Conservation (phyloP, 73 alveolate species). For the Paramecium tetraurelia region DNA sequence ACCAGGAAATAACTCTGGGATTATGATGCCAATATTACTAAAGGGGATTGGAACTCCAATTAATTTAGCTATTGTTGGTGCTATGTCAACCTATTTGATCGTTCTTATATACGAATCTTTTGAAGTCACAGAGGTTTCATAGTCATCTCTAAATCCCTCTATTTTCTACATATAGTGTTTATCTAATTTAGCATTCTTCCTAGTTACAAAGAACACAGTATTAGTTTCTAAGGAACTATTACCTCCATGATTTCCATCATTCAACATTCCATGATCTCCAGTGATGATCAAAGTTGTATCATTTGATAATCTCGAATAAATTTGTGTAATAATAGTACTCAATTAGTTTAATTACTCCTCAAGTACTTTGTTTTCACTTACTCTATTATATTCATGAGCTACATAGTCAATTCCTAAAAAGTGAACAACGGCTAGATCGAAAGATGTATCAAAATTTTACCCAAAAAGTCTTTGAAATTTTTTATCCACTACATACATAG, state of each 20-base stretch:
- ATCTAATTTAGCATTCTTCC: neutral
- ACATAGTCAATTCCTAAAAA: slow-evolving; percentile 83
- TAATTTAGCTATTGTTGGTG: slow-evolving; percentile 50
- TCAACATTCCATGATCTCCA: slow-evolving; percentile 89
- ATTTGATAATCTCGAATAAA: slow-evolving; percentile 58
- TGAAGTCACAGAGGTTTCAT: neutral
- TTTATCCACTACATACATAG: slow-evolving; percentile 14
- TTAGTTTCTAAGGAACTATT: slow-evolving; percentile 58
- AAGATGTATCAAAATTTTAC: neutral
- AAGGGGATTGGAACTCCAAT: slow-evolving; percentile 58
- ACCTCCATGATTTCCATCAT: slow-evolving; percentile 84
- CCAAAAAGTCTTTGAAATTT: neutral
- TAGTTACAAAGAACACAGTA: slow-evolving; percentile 64
- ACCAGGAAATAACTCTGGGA: slow-evolving; percentile 38
- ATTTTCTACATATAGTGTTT: neutral
- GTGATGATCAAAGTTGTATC: slow-evolving; percentile 62
- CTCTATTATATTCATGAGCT: slow-evolving; percentile 68
- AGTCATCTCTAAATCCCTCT: neutral
- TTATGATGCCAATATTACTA: slow-evolving; percentile 60
- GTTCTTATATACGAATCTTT: neutral
- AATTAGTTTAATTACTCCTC: slow-evolving; percentile 62
- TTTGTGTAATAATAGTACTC: slow-evolving; percentile 52
- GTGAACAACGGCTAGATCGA: slow-evolving; percentile 38
- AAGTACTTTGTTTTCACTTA: slow-evolving; percentile 3
- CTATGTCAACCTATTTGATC: slow-evolving; percentile 57